Conservation (phyloP, 2,329 filamentous ascomycete species). For the Aspergillus viridinutans region DNA sequence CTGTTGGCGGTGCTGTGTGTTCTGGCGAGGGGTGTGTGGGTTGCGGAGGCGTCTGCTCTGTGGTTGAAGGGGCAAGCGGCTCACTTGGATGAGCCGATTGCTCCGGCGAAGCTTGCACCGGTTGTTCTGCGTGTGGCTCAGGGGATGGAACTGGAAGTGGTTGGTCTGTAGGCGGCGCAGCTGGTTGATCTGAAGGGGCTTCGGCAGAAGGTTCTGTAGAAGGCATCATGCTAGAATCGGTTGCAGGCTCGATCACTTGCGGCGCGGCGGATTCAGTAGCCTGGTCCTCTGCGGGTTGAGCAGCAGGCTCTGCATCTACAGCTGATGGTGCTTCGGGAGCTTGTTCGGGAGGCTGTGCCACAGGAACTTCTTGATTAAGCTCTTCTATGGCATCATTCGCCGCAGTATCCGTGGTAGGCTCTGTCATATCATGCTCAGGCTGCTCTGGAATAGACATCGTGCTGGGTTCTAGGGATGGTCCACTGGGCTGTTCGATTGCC, state of each 20-base stretch:
- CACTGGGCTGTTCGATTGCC: not conserved
- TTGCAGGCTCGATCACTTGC: not conserved
- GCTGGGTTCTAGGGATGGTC: not conserved
- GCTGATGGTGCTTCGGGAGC: not conserved
- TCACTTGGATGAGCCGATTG: not conserved
- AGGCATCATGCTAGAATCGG: not conserved
- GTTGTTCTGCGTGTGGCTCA: not conserved
- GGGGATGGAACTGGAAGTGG: not conserved
- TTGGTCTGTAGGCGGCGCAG: not conserved
- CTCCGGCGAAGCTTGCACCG: not conserved
- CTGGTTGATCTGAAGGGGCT: not conserved
- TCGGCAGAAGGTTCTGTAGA: not conserved
- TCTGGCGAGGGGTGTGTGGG: not conserved
- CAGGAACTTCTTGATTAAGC: not conserved
- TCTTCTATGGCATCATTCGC: not conserved
- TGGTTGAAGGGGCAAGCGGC: not conserved
- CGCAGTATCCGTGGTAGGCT: not conserved
- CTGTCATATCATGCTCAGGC: not conserved
- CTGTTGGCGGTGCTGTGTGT: not conserved
- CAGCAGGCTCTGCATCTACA: not conserved
- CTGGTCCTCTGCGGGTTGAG: not conserved
- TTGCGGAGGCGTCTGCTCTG: not conserved
- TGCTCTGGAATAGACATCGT: not conserved
- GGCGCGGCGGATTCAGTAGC: not conserved
- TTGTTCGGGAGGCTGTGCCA: not conserved